Evolutionary conservation across 805 yeast species (phyloP).

Genomic region (Saccharomycopsis schoenii): DNA sequence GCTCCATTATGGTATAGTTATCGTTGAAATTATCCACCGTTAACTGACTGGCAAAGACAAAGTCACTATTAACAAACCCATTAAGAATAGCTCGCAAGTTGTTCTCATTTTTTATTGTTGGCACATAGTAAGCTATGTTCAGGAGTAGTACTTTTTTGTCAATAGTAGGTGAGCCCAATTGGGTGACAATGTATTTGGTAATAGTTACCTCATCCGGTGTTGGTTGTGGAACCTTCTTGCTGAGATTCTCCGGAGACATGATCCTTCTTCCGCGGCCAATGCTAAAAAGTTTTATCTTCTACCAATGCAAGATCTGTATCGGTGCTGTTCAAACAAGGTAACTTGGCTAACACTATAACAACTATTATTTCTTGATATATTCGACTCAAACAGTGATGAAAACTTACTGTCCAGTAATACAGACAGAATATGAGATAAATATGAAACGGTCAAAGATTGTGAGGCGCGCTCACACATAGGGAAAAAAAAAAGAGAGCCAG

Average conservation of each 20-base stretch:
- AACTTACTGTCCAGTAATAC: background rate
- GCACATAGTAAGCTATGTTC: slow-evolving; percentile 15
- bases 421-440: background rate
- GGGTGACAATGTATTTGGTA: background rate
- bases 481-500: background rate
- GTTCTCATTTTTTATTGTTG: slow-evolving; percentile 4
- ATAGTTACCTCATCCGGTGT: background rate
- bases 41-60: background rate
- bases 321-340: no score
- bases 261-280: background rate
- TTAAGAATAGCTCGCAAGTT: background rate
- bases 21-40: slow-evolving; percentile 2
- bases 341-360: no score
- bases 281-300: background rate
- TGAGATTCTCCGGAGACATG: background rate
- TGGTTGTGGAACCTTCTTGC: background rate
- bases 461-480: background rate
- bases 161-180: background rate
- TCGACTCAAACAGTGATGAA: background rate
- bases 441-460: background rate
- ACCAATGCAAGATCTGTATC: no score
- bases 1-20: slow-evolving; percentile 7
- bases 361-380: no score
- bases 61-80: slow-evolving; percentile 4
- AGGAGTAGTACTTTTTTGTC: background rate